Evolutionary conservation across 2,329 filamentous ascomycete genomes (phyloP).

Genomic region (Cryphonectria naterciae): DNA sequence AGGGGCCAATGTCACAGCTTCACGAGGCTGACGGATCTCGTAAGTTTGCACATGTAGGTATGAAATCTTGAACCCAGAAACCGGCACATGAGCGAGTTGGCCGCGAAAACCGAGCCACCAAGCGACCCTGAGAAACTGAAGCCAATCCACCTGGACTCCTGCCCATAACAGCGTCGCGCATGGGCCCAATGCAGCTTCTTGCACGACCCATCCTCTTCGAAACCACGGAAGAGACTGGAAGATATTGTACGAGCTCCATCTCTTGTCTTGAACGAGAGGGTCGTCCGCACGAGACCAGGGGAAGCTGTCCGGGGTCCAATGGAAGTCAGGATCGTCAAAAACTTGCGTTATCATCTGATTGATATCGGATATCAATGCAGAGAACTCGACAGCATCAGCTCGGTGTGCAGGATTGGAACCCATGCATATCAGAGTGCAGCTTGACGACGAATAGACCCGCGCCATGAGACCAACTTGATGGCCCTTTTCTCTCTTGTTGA

Average conservation of each 20-base stretch:
- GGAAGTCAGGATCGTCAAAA: neutral
- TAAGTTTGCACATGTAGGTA: neutral
- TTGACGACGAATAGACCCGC: neutral
- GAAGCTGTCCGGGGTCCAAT: neutral
- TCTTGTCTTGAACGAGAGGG: neutral
- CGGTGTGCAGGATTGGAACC: neutral
- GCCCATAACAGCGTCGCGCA: neutral
- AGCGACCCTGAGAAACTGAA: neutral
- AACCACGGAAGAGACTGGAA: neutral
- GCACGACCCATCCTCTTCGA: neutral
- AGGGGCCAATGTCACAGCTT: neutral
- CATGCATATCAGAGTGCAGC: neutral
- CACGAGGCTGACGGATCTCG: neutral
- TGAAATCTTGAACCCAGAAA: fast-evolving
- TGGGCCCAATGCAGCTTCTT: neutral
- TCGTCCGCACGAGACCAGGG: neutral
- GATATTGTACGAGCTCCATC: neutral
- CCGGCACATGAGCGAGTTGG: neutral
- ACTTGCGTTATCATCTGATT: neutral
- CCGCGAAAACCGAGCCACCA: neutral
- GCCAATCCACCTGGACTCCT: neutral
- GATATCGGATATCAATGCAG: neutral
- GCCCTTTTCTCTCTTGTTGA: neutral
- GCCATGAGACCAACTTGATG: neutral
- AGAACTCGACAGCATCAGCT: neutral